Evolutionary conservation across 129 eudicot genomes (phyloP), one percentile per base, ranked within the genome.

Genomic region (Mikania micrantha): DNA sequence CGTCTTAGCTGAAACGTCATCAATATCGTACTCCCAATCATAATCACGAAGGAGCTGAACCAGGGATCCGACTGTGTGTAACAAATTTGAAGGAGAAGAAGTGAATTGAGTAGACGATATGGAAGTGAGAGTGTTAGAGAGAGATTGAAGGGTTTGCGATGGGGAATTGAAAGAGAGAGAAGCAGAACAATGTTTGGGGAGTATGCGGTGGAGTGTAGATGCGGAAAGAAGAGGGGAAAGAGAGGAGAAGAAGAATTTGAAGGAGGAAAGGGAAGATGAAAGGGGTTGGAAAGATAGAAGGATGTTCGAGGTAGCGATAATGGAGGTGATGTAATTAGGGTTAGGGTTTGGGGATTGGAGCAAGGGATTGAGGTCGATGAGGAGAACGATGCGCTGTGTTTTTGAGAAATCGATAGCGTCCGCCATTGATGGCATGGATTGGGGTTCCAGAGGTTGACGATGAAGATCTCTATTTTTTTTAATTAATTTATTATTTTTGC

Each of bases 181-280:
- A 49, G 41, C 68, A 21, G 88, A 63, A 9, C 59, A 65, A 27
- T 62, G 42, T 1, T 79, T 61, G 35, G 75, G 73, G 67, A 78
- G 59, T 4, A 77, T 71, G 64, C 66, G 77, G 72, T 72, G 81
- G 47, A 87, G 81, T 11, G 71, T 48, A 41, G 95, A 78, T 35
- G 82, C 82, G 57, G 89, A 87, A 5, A 79, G 91, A 20, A 80
- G 90, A 31, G 95, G 90, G 42, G 97, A 83, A 11, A 87, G 83
- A 7, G 97, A 83, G 35, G 74, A 60, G 63, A 81, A 64, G 78
- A 85, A 81, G 38, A 84, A 74, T 4, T 85, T 84, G 71, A 80
- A 84, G 47, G 76, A 62, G 69, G 85, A 83, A 11, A 88, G 86
- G 38, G 85, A 77, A 15, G 69, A 36, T 31, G 87, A 74, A 69